phyloP scores from a whole-genome alignment of 768 basidiomycete genomes.

The Auriscalpium microsporum region DNA sequence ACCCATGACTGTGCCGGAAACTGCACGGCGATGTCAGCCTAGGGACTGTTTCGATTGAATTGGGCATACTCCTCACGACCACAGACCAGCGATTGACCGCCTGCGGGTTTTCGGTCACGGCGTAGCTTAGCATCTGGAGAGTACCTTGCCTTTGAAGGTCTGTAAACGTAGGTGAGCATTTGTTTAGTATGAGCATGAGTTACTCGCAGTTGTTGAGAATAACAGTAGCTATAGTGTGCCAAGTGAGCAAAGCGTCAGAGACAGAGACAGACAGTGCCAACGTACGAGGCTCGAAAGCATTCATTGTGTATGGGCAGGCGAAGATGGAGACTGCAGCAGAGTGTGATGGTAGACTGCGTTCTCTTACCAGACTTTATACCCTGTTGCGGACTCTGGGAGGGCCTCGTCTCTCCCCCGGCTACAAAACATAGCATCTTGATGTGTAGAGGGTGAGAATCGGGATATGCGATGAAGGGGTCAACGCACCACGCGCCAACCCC shows the following conservation, averaged over 20 bases:
- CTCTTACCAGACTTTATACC: no score
- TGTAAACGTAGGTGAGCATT: neutral
- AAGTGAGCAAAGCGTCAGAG: neutral
- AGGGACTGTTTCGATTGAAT: neutral
- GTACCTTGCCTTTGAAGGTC: constrained; percentile 5
- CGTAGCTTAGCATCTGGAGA: neutral
- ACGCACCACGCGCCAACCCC: no score
- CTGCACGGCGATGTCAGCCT: neutral
- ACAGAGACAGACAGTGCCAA: neutral
- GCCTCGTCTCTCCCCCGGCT: no score
- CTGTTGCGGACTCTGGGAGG: no score
- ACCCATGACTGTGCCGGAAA: constrained; percentile 29
- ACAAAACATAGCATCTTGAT: no score
- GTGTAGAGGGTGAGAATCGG: no score
- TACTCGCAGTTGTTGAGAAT: constrained; percentile 12
- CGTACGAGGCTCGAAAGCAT: neutral
- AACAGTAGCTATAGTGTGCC: constrained; percentile 2
- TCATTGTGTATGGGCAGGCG: no score
- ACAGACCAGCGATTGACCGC: constrained; percentile 8
- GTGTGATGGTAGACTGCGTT: no score
- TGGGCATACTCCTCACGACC: constrained; percentile 15
- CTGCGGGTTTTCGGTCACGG: constrained; percentile 2
- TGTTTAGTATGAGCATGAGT: neutral
- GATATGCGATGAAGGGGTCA: no score
- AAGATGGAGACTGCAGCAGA: no score